phyloP scores from a whole-genome alignment of 805 yeast genomes.

The Zygoascus flipseniorum region DNA sequence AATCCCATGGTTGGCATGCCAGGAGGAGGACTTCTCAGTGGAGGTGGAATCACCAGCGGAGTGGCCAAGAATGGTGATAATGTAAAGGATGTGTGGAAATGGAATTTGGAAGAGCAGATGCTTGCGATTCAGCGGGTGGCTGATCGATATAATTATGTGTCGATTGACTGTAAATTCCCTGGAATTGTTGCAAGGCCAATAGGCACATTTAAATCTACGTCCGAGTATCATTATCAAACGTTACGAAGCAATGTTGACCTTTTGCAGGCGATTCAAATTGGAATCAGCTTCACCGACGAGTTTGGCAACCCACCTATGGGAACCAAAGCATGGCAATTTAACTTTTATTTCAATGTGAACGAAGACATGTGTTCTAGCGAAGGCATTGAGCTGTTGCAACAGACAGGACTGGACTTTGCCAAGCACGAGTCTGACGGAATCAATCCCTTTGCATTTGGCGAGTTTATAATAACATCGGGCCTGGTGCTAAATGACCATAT shows the following conservation, averaged over 20 bases:
- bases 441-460: conserved; percentile 71
- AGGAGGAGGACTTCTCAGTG: not conserved
- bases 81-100: conserved; percentile 33
- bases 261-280: conserved; percentile 76
- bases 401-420: conserved; percentile 75
- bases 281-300: conserved; percentile 63
- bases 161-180: conserved; percentile 85
- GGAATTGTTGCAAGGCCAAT: conserved; percentile 95
- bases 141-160: conserved; percentile 30
- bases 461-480: conserved; percentile 77
- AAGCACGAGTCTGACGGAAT: conserved; percentile 72
- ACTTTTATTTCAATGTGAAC: conserved; percentile 70
- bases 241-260: conserved; percentile 86
- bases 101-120: conserved; percentile 35
- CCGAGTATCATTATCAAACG: conserved; percentile 94
- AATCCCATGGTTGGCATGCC: not conserved
- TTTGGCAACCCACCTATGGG: conserved; percentile 52
- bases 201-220: conserved; percentile 80
- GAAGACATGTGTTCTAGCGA: conserved; percentile 81
- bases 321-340: conserved; percentile 92
- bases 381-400: conserved; percentile 67
- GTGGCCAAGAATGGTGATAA: conserved; percentile 13
- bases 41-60: conserved; percentile 2
- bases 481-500: conserved; percentile 61
- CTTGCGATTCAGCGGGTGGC: conserved; percentile 30